A percentile compares a stretch with the other conserved stretches of the same genome.
These are phyloP conservation scores for Dipodascus geniculatus DNA, from an alignment of 805 yeast species.

Conservation along the genomic window DNA sequence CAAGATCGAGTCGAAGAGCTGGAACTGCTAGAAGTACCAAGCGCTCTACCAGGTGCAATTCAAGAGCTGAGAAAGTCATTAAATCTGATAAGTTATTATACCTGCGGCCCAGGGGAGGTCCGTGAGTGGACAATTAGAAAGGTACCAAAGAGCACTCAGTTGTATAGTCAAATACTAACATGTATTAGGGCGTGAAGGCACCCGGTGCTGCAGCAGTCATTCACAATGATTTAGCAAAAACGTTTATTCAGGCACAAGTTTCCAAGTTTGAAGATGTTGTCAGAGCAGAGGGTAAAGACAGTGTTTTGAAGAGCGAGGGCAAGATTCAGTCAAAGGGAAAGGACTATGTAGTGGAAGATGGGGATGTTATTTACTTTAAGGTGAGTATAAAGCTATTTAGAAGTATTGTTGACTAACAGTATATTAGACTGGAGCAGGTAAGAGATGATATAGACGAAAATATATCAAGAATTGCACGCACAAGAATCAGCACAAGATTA, in stretches of 20 bases:
- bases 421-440: not conserved
- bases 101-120: slow-evolving; percentile 78
- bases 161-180: not conserved
- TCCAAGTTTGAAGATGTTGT: slow-evolving; percentile 52
- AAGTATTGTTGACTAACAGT: not conserved
- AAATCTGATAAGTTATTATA: slow-evolving; percentile 69
- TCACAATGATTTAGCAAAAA: slow-evolving; percentile 72
- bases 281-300: slow-evolving; percentile 37
- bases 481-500: too few relatives aligned
- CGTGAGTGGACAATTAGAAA: slow-evolving; percentile 80
- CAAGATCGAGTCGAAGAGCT: slow-evolving; percentile 22
- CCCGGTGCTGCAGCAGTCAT: slow-evolving; percentile 88
- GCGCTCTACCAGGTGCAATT: slow-evolving; percentile 55
- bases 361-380: slow-evolving; percentile 67
- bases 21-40: slow-evolving; percentile 20
- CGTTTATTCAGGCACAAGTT: slow-evolving; percentile 71
- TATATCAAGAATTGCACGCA: too few relatives aligned
- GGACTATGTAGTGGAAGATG: slow-evolving; percentile 69
- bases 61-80: slow-evolving; percentile 54
- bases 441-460: too few relatives aligned
- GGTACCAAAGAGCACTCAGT: not conserved
- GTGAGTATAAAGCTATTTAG: slow-evolving; percentile 21
- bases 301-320: slow-evolving; percentile 44
- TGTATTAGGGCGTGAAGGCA: slow-evolving; percentile 46
- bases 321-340: slow-evolving; percentile 61